A percentile compares a stretch with the other conserved stretches of the same genome.
Evolutionary conservation across 129 eudicot genomes (phyloP).

Genomic region (Tagetes patula): DNA sequence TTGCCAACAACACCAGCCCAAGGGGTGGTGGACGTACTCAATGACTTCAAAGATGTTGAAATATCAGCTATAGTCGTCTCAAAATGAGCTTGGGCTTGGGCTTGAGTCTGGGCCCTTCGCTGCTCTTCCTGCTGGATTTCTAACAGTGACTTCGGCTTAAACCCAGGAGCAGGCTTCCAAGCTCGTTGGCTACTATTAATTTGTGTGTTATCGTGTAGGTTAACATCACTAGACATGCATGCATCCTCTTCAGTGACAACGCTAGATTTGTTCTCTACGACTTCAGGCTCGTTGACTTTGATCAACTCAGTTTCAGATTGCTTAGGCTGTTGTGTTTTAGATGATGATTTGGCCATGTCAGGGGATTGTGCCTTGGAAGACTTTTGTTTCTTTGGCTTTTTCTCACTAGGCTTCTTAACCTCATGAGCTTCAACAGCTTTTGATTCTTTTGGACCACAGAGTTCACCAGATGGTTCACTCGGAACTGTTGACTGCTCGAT

Average conservation of each 20-base stretch:
- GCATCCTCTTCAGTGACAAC: constrained; percentile 19
- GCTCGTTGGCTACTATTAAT: constrained; percentile 52
- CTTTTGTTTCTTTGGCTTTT: constrained; percentile 83
- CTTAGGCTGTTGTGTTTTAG: constrained; percentile 52
- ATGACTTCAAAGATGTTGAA: constrained; percentile 54
- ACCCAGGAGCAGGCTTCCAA: constrained; percentile 93
- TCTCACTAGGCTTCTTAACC: constrained; percentile 60
- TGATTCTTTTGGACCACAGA: constrained; percentile 37
- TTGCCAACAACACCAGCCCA: constrained; percentile 65
- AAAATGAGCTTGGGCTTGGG: constrained; percentile 18
- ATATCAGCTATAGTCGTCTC: constrained; percentile 50
- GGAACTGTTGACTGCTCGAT: constrained; percentile 25
- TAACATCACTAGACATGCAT: constrained; percentile 15
- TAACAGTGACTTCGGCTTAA: constrained; percentile 78
- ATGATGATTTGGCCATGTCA: constrained; percentile 46
- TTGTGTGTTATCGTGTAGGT: constrained; percentile 37
- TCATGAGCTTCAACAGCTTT: constrained; percentile 48
- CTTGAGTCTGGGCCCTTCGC: constrained; percentile 43
- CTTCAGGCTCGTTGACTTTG: constrained; percentile 29
- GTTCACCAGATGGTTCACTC: constrained; percentile 27
- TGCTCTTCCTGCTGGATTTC: constrained; percentile 97
- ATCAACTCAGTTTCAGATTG: constrained; percentile 43
- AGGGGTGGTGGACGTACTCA: constrained; percentile 48
- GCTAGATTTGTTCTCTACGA: constrained; percentile 35
- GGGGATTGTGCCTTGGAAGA: constrained; percentile 57